These are phyloP conservation scores for Cadophora gregata DNA, from an alignment of 2,329 filamentous ascomycete species.

Conservation along the genomic window DNA sequence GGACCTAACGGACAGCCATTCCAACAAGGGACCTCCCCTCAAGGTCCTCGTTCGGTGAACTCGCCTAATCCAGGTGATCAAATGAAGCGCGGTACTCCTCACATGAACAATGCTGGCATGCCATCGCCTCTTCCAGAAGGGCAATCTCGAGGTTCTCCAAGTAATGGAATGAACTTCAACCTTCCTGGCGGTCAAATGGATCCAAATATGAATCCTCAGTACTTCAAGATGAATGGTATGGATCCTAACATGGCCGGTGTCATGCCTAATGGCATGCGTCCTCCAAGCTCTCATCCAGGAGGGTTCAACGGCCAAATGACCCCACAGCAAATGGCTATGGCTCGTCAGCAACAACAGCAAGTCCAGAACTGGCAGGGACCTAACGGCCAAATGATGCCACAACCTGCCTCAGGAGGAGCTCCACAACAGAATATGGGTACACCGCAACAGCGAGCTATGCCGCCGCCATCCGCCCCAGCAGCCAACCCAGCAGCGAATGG, in stretches of 20 bases:
- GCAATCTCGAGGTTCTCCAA: conserved; percentile 70
- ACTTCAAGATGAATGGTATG: conserved; percentile 60
- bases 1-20: conserved; percentile 67
- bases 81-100: conserved; percentile 79
- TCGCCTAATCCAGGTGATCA: conserved; percentile 80
- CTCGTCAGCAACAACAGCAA: conserved; percentile 52
- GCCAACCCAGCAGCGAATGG: conserved; percentile 56
- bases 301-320: conserved; percentile 57
- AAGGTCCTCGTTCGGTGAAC: conserved; percentile 68
- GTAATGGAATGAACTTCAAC: conserved; percentile 67
- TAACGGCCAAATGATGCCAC: conserved; percentile 55
- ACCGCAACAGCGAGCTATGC: conserved; percentile 75
- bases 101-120: conserved; percentile 72
- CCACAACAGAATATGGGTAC: conserved; percentile 56
- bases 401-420: conserved; percentile 47
- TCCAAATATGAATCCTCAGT: conserved; percentile 63
- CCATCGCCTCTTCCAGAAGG: conserved; percentile 76
- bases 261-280: conserved; percentile 70
- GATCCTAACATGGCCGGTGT: conserved; percentile 61
- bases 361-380: conserved; percentile 44
- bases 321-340: conserved; percentile 57
- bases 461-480: conserved; percentile 66
- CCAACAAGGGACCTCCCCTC: conserved; percentile 72
- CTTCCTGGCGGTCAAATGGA: conserved; percentile 61
- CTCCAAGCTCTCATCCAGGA: conserved; percentile 70